These are phyloP conservation scores for Calcarisporium arbuscula DNA, from an alignment of 2,329 filamentous ascomycete species.

Conservation along the genomic window DNA sequence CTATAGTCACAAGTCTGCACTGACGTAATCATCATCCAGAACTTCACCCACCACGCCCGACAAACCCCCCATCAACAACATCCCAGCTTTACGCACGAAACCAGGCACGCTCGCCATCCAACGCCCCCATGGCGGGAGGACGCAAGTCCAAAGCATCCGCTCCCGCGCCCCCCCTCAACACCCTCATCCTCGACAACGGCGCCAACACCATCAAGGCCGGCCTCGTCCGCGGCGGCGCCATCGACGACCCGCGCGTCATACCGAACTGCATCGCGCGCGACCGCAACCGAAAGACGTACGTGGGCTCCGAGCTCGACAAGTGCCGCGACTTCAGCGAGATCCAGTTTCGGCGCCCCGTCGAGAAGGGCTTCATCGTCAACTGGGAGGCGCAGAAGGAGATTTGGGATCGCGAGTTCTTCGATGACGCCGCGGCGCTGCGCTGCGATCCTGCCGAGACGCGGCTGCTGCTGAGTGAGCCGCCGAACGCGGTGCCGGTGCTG, in stretches of 20 bases:
- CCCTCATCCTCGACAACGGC: slow-evolving; percentile 90
- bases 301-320: slow-evolving; percentile 69
- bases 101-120: neutral
- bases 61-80: slow-evolving; percentile 1
- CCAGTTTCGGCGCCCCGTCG: slow-evolving; percentile 78
- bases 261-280: slow-evolving; percentile 87
- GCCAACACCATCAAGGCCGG: slow-evolving; percentile 89
- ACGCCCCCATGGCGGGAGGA: slow-evolving; percentile 33
- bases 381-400: slow-evolving; percentile 96
- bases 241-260: slow-evolving; percentile 59
- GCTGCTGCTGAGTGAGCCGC: slow-evolving; percentile 76
- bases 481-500: slow-evolving; percentile 72
- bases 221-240: slow-evolving; percentile 47
- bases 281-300: slow-evolving; percentile 70
- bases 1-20: too few species aligned
- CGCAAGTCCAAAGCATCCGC: slow-evolving; percentile 48
- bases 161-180: slow-evolving; percentile 52
- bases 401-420: slow-evolving; percentile 86
- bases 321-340: slow-evolving; percentile 89
- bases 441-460: slow-evolving; percentile 79
- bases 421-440: slow-evolving; percentile 55
- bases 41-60: neutral
- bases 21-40: too few species aligned
- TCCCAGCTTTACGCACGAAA: slow-evolving; percentile 2
- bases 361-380: slow-evolving; percentile 91